A percentile compares a stretch with the other conserved stretches of the same genome.
These are phyloP conservation scores for Somion occarium DNA, from an alignment of 1,284 basidiomycete genomes.

Conservation along the genomic window DNA sequence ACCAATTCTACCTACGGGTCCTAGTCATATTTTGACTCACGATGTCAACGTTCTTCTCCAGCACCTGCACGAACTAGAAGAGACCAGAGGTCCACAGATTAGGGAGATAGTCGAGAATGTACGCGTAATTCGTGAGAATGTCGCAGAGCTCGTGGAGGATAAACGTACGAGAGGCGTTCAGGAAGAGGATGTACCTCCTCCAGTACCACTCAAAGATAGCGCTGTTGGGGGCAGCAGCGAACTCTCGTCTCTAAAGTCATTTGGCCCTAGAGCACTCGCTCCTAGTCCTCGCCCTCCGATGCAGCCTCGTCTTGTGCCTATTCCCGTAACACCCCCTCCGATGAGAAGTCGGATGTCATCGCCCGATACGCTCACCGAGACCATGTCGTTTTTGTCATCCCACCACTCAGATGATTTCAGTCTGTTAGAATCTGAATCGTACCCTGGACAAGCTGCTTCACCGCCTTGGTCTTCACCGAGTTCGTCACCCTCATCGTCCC, in stretches of 20 bases:
- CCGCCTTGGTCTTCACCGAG: slow-evolving; percentile 29
- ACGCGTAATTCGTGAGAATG: slow-evolving; percentile 54
- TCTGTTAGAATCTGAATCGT: slow-evolving; percentile 35
- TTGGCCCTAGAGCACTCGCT: background rate
- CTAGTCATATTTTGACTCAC: slow-evolving; percentile 45
- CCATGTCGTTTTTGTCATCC: slow-evolving; percentile 63
- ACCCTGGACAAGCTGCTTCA: slow-evolving; percentile 24
- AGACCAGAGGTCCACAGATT: slow-evolving; percentile 52
- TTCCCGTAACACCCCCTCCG: slow-evolving; percentile 38
- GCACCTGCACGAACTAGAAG: slow-evolving; percentile 59
- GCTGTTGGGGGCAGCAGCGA: slow-evolving; percentile 34
- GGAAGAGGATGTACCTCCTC: slow-evolving; percentile 28
- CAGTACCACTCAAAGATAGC: slow-evolving; percentile 34
- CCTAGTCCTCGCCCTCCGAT: slow-evolving; percentile 1
- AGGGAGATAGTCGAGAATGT: slow-evolving; percentile 58
- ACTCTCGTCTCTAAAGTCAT: slow-evolving; percentile 14
- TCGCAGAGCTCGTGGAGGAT: slow-evolving; percentile 46
- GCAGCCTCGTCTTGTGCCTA: slow-evolving; percentile 21
- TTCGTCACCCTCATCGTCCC: slow-evolving; percentile 24
- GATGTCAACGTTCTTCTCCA: slow-evolving; percentile 65
- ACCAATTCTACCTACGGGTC: slow-evolving; percentile 20
- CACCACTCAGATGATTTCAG: slow-evolving; percentile 70
- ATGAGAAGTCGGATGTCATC: slow-evolving; percentile 33
- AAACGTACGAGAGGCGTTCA: slow-evolving; percentile 3
- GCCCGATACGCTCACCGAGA: slow-evolving; percentile 45